Evolutionary conservation across 2,329 filamentous ascomycete species (phyloP).

Genomic region (Fusarium verrucosum): DNA sequence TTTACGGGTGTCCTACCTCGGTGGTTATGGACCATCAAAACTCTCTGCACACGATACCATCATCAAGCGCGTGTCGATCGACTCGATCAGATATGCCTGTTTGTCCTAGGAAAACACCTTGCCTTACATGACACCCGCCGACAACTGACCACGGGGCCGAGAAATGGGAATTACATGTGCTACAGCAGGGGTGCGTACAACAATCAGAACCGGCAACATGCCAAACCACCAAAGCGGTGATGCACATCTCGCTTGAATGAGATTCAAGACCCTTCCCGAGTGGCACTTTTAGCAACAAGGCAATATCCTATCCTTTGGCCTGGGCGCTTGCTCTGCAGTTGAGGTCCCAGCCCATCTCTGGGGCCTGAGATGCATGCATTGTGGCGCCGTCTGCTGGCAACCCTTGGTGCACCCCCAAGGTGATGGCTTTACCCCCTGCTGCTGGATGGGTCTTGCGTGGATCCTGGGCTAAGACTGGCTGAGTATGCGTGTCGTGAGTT

Average conservation of each 20-base stretch:
- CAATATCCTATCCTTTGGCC: conserved; percentile 38
- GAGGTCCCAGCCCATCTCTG: conserved; percentile 23
- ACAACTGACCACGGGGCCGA: conserved; percentile 6
- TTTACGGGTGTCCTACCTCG: conserved; percentile 14
- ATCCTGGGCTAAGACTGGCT: conserved; percentile 29
- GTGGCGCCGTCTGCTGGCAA: conserved; percentile 20
- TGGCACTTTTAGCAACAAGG: conserved; percentile 42
- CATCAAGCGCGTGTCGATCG: conserved; percentile 29
- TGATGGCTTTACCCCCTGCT: background rate
- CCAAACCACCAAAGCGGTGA: conserved; percentile 41
- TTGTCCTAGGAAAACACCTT: conserved; percentile 37
- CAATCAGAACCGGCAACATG: conserved; percentile 26
- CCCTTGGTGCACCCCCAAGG: conserved; percentile 6
- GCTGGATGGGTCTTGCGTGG: background rate
- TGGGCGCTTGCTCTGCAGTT: conserved; percentile 33
- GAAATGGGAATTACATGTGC: conserved; percentile 22
- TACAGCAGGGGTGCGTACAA: conserved; percentile 34
- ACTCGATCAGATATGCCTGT: conserved; percentile 39
- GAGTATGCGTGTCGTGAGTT: background rate
- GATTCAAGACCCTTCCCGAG: conserved; percentile 42
- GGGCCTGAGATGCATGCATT: conserved; percentile 23
- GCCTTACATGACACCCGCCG: background rate
- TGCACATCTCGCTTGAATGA: conserved; percentile 44
- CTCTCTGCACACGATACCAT: conserved; percentile 38
- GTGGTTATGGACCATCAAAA: conserved; percentile 21